Conservation (phyloP, 139 green algal species). For the Tetraselmis chui region DNA sequence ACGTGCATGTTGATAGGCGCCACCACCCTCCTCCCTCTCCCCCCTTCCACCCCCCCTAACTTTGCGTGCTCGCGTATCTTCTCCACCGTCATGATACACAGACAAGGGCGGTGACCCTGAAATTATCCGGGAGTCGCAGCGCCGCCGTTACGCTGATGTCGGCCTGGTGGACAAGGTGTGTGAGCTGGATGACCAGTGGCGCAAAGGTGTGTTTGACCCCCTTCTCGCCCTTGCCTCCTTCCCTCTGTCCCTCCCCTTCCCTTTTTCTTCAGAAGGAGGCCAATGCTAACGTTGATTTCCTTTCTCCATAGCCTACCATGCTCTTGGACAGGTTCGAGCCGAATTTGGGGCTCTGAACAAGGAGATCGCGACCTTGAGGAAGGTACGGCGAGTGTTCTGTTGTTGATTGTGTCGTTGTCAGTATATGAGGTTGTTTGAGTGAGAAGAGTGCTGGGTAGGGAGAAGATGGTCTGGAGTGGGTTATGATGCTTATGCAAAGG, state of each 20-base stretch:
- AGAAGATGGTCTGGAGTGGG: too few relatives aligned
- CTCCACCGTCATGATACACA: constrained; percentile 24
- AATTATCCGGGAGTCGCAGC: constrained; percentile 85
- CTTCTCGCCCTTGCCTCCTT: neutral
- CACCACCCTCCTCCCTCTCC: neutral
- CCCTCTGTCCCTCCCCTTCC: neutral
- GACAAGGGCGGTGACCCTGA: constrained; percentile 95
- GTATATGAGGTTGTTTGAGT: too few relatives aligned
- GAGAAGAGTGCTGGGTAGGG: too few relatives aligned
- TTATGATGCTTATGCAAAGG: too few relatives aligned
- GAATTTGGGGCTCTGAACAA: constrained; percentile 63
- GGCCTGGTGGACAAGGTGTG: constrained; percentile 87
- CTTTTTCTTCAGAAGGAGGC: neutral
- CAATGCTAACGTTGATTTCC: neutral
- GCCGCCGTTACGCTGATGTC: constrained; percentile 73
- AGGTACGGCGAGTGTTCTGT: too few relatives aligned
- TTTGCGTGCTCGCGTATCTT: neutral
- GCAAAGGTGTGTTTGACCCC: constrained; percentile 41
- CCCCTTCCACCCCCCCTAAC: neutral
- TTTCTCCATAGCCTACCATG: neutral
- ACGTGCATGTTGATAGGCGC: neutral
- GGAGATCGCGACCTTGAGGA: constrained; percentile 69
- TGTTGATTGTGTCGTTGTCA: too few relatives aligned
- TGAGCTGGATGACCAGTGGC: constrained; percentile 82
- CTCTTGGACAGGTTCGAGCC: neutral